Conservation (phyloP, 2,329 filamentous ascomycete genomes). For the Diplodia seriata region DNA sequence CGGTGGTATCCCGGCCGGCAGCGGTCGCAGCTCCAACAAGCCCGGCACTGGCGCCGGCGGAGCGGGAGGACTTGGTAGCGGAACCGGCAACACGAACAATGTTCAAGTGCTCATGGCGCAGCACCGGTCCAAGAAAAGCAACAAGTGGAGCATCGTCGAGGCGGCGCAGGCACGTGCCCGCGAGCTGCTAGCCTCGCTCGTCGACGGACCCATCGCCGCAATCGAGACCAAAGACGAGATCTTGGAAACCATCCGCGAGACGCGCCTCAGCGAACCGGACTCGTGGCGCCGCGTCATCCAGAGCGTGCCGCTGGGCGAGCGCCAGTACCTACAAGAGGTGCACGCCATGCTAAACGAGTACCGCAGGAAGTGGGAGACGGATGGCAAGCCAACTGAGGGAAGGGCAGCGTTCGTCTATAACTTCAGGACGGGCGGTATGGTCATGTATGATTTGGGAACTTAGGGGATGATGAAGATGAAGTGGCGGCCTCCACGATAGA, state of each 20-base stretch:
- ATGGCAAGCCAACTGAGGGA: constrained; percentile 47
- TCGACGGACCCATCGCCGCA: constrained; percentile 77
- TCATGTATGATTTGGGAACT: constrained; percentile 78
- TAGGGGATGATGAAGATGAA: background rate
- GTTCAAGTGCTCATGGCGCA: constrained; percentile 85
- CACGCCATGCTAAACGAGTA: constrained; percentile 75
- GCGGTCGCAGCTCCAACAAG: constrained; percentile 34
- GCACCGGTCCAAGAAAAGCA: constrained; percentile 89
- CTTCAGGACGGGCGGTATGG: constrained; percentile 80
- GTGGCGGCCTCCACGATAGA: no score
- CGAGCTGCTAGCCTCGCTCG: constrained; percentile 72
- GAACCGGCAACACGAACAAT: constrained; percentile 54
- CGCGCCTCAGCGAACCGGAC: constrained; percentile 78
- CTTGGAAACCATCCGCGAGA: constrained; percentile 76
- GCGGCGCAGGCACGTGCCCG: constrained; percentile 66
- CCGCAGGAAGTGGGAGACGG: constrained; percentile 64
- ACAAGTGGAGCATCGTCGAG: constrained; percentile 84
- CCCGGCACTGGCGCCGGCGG: constrained; percentile 32
- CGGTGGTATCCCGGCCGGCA: constrained; percentile 11
- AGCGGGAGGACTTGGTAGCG: constrained; percentile 21
- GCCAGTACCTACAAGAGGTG: constrained; percentile 82
- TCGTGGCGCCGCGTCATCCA: constrained; percentile 85
- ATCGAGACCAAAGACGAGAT: constrained; percentile 88
- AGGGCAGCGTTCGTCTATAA: constrained; percentile 90
- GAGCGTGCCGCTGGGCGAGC: constrained; percentile 74